These are phyloP conservation scores for Microglena sp. DNA, from an alignment of 139 green algal species.

Conservation along the genomic window DNA sequence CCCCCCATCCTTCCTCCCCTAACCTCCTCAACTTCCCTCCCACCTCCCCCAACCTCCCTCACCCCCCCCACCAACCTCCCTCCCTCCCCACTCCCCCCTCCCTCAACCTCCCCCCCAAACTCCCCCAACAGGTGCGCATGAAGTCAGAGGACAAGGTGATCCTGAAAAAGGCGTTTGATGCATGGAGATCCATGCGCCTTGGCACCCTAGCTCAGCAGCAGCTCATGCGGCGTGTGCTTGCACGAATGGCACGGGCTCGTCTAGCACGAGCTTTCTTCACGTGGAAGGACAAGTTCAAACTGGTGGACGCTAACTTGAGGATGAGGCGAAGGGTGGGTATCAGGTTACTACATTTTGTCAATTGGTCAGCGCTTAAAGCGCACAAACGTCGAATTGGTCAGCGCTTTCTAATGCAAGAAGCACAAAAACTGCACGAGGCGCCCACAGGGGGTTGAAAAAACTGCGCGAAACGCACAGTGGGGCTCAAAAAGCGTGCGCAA, in stretches of 20 bases:
- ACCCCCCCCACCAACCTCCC: neutral
- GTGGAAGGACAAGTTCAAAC: conserved; percentile 56
- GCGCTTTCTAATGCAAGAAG: too few species aligned
- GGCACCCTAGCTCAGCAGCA: conserved; percentile 34
- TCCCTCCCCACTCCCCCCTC: neutral
- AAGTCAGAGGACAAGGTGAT: conserved; percentile 27
- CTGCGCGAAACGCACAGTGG: too few species aligned
- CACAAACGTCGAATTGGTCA: too few species aligned
- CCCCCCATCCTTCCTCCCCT: neutral
- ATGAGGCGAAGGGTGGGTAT: conserved; percentile 50
- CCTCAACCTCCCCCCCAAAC: neutral
- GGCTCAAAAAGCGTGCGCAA: too few species aligned
- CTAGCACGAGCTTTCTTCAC: conserved; percentile 45
- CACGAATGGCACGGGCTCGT: conserved; percentile 25
- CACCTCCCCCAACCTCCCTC: neutral
- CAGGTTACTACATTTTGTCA: too few species aligned
- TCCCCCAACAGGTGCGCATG: conserved; percentile 22
- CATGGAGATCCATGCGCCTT: conserved; percentile 32
- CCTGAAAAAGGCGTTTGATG: conserved; percentile 33
- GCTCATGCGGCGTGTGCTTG: conserved; percentile 29
- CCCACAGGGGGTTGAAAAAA: neutral
- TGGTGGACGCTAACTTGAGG: conserved; percentile 39
- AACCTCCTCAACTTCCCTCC: neutral
- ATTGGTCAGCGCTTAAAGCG: too few species aligned
- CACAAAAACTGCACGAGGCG: too few species aligned